Evolutionary conservation across 2,329 filamentous ascomycete species (phyloP).

Genomic region (Rutstroemia sp.): DNA sequence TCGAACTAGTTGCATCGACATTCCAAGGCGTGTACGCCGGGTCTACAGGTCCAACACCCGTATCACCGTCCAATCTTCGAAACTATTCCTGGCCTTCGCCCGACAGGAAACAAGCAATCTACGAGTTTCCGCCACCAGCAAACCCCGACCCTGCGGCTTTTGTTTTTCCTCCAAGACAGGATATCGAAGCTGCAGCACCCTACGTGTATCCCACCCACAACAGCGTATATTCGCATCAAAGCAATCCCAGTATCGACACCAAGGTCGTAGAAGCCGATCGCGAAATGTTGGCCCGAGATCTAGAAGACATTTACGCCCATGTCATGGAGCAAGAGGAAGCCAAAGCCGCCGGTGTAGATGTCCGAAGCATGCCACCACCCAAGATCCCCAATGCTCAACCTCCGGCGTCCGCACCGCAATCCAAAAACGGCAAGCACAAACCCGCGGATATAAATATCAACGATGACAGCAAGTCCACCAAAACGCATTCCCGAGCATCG

Average conservation of each 20-base stretch:
- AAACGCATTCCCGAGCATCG: slow-evolving; percentile 46
- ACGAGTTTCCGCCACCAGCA: neutral
- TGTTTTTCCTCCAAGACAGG: slow-evolving; percentile 16
- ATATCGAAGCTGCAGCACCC: slow-evolving; percentile 23
- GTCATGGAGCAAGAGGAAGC: slow-evolving; percentile 83
- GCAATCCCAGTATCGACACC: slow-evolving; percentile 55
- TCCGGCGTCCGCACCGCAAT: slow-evolving; percentile 25
- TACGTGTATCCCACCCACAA: slow-evolving; percentile 40
- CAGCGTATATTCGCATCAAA: slow-evolving; percentile 5
- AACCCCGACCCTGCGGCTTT: slow-evolving; percentile 4
- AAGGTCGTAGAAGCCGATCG: slow-evolving; percentile 67
- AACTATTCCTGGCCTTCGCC: slow-evolving; percentile 47
- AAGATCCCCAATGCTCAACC: slow-evolving; percentile 22
- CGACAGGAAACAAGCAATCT: slow-evolving; percentile 15
- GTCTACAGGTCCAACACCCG: slow-evolving; percentile 16
- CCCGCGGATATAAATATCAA: slow-evolving; percentile 34
- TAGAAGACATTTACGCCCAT: slow-evolving; percentile 85
- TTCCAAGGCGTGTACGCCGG: slow-evolving; percentile 2
- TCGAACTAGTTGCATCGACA: slow-evolving; percentile 29
- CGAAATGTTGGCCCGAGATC: slow-evolving; percentile 68
- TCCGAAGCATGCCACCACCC: slow-evolving; percentile 36
- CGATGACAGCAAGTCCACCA: slow-evolving; percentile 31
- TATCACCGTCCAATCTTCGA: slow-evolving; percentile 20
- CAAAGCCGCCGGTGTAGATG: slow-evolving; percentile 47
- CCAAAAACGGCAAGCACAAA: slow-evolving; percentile 43